Base-by-base conservation (phyloP, 768 basidiomycete genomes). In the Rhodocollybia butyracea region DNA sequence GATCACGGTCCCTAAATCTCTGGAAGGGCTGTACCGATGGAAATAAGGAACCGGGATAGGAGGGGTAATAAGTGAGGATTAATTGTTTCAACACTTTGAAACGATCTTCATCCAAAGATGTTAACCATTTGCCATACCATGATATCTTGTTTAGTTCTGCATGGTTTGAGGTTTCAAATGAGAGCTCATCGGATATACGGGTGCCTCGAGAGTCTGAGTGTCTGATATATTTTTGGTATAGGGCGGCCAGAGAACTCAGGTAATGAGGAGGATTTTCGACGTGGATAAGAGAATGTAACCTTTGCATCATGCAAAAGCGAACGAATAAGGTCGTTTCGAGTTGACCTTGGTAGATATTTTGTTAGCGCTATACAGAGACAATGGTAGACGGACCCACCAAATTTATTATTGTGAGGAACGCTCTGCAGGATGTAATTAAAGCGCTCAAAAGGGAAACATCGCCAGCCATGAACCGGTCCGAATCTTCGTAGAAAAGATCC, bases 391-490 rank as follows among this genome's bases (percentile, higher is more conserved):
- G n/a, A n/a, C n/a, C n/a, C 29, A 74, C 71, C 72, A 34, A 66
- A 64, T 50, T 66, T 66, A 3, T 42, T 46, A 51, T 75, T 76
- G 1, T 66, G 70, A 13, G 61, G 59, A 3, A 68, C 59, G 4
- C 59, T 51, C 38, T 72, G 70, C 15, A 75, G 55, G 7, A 69
- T 54, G 30, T 67, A 62, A 53, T 75, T 76, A 31, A 66, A 63
- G 4, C 67, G 29, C 51, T 76, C 73, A 46, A 73, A 73, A 1
- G 69, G 57, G 39, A 67, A 75, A 30, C 68, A 67, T 15, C 69
- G 54, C 73, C 74, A 77, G 5, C 64, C 60, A 50, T 71, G 74
- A 7, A 62, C 63, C 0, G 75, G 74, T 1, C 75, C 73, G 57
- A 72, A 73, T 1, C 60, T 52, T 1, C 54, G 52, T 2, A 79